Base-by-base conservation (phyloP, 164 flowering plant genomes). In the Cinnamomum micranthum region DNA sequence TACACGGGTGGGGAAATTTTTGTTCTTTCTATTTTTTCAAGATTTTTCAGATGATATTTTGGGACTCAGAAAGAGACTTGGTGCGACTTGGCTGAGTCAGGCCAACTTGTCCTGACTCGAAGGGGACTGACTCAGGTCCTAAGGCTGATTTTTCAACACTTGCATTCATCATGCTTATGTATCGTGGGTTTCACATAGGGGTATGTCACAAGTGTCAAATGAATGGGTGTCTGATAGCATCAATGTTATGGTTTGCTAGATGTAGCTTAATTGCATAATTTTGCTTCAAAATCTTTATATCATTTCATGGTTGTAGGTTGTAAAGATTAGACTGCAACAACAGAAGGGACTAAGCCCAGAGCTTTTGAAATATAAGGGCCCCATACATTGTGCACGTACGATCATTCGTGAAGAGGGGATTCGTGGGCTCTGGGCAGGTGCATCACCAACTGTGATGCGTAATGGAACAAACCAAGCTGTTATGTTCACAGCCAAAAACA, bases 381-480 rank as follows among this genome's bases (percentile, higher is more conserved):
- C 99, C 4, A 73, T 96, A 64, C 95, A 94, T 75, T 96, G 98
- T 80, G 99, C 97, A 50, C 84, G 86, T n/a, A 81, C 75, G 77
- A 96, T 94, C 72, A 78, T 94, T 20, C 90, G 87, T 6, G 98
- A 96, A 81, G 99, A 96, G 81, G 98, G 99, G 58, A 31, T 94
- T 19, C 82, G 74, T 50, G 99, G 99, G 41, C 92, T 96, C 31
- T 96, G 99, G 99, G 87, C 98, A 19, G 99, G 99, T 6, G 98
- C 98, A 71, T 85, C 97, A 23, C 99, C 99, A 22, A 96, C 99
- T 22, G 91, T 91, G 9, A 94, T 96, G 99, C 93, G 98, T 15
- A 96, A 96, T 80, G 99, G 98, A 27, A 96, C 99, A 23, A 92
- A 94, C 81, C 99, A 96, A 78, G 97, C 99, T 50, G 98, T 89